These are phyloP conservation scores for Penicillium expansum DNA, from an alignment of 2,329 filamentous ascomycete genomes.

Conservation along the genomic window DNA sequence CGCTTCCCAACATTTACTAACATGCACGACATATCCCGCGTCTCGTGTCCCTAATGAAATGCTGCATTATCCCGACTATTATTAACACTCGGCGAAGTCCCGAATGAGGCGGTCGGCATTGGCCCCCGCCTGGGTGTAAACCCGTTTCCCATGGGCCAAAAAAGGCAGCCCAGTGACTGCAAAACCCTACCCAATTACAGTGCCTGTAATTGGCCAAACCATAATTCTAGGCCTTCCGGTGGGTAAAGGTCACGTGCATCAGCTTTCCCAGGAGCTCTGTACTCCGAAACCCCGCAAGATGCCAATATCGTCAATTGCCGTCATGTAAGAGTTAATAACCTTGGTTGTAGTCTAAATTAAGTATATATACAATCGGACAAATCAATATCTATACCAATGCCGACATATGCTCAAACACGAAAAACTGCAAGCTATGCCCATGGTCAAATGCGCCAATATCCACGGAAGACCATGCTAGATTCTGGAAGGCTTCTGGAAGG, in stretches of 20 bases:
- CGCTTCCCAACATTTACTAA: not conserved
- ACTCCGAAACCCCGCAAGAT: slow-evolving; percentile 12
- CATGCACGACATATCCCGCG: not conserved
- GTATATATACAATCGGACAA: not conserved
- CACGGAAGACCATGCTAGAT: slow-evolving; percentile 10
- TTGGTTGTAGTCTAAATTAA: not conserved
- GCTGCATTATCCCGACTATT: not conserved
- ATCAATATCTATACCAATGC: not conserved
- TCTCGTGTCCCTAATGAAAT: not conserved
- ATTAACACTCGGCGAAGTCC: slow-evolving; percentile 1
- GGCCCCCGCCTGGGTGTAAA: not conserved
- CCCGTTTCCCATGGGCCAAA: not conserved
- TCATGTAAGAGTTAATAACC: not conserved
- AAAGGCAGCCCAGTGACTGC: not conserved
- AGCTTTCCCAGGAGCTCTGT: slow-evolving; percentile 4
- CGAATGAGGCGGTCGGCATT: slow-evolving; percentile 5
- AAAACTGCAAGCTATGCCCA: slow-evolving; percentile 13
- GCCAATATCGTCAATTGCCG: not conserved
- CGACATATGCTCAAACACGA: not conserved
- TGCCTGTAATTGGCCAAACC: not conserved
- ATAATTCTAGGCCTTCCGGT: slow-evolving; percentile 8
- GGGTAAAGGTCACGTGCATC: slow-evolving; percentile 2
- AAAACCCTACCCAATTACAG: not conserved
- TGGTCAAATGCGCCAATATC: slow-evolving; percentile 13
- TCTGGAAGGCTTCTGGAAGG: slow-evolving; percentile 27